Conservation (phyloP, 306 rosid genomes). For the Glycine latifolia region DNA sequence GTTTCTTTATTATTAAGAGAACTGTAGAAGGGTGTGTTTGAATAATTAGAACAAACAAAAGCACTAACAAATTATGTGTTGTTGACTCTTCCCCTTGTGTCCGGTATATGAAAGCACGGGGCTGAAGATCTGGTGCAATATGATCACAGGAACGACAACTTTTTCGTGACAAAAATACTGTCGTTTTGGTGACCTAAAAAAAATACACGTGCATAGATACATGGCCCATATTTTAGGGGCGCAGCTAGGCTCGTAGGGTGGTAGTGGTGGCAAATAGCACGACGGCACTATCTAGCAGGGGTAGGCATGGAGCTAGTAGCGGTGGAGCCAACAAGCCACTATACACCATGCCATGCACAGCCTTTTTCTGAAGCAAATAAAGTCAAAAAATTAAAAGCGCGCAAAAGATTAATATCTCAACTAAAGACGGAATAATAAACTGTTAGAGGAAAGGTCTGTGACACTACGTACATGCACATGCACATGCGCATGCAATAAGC, state of each 20-base stretch:
- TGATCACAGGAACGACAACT: neutral
- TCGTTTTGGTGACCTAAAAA: neutral
- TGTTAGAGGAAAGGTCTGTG: neutral
- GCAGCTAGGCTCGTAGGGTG: too few species aligned
- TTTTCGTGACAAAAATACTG: neutral
- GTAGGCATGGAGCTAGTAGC: neutral
- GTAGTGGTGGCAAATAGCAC: conserved; percentile 14
- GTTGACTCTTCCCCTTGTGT: too few species aligned
- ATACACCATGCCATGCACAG: neutral
- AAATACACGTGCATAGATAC: neutral
- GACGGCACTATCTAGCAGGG: neutral
- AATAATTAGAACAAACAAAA: too few species aligned
- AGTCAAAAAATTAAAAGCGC: neutral
- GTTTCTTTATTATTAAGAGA: too few species aligned
- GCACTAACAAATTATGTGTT: too few species aligned
- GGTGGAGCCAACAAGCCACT: neutral
- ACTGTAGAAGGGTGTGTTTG: too few species aligned
- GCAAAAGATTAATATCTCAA: neutral
- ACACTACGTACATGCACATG: too few species aligned
- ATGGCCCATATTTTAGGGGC: neutral
- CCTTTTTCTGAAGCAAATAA: neutral
- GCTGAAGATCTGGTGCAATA: neutral
- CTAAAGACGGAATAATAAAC: neutral
- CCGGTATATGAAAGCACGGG: neutral
- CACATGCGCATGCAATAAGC: too few species aligned